These are phyloP conservation scores for Aphanomyces invadans DNA, from an alignment of 352 stramenopile genomes.

Conservation along the genomic window DNA sequence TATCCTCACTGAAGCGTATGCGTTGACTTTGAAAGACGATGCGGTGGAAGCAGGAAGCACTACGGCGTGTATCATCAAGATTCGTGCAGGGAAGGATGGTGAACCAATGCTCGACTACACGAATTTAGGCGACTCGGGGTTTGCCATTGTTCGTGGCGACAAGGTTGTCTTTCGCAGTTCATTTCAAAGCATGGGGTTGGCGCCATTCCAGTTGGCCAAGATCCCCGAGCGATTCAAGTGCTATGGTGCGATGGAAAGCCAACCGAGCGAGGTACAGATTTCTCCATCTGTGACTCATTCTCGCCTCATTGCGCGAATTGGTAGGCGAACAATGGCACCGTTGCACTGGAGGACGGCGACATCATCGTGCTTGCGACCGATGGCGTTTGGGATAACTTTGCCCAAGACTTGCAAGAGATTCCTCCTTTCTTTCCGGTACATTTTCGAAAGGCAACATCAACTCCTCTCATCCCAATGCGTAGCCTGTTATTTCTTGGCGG, in stretches of 20 bases:
- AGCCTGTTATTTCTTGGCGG: conserved; percentile 57
- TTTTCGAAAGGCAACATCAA: no score
- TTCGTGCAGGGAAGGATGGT: conserved; percentile 38
- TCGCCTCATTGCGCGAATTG: background rate
- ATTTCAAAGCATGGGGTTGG: conserved; percentile 55
- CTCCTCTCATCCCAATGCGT: conserved; percentile 5
- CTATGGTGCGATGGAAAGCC: conserved; percentile 72
- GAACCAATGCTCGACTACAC: conserved; percentile 62
- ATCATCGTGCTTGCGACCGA: conserved; percentile 73
- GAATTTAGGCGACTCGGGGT: conserved; percentile 71
- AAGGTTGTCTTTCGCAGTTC: conserved; percentile 62
- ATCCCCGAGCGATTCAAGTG: conserved; percentile 60
- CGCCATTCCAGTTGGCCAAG: conserved; percentile 71
- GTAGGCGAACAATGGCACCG: conserved; percentile 58
- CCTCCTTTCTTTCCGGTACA: conserved; percentile 51
- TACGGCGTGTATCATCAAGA: conserved; percentile 61
- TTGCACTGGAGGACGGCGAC: conserved; percentile 65
- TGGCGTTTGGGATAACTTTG: conserved; percentile 79
- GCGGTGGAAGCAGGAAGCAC: conserved; percentile 69
- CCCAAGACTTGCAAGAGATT: conserved; percentile 39
- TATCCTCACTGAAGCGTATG: conserved; percentile 49
- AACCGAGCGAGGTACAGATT: conserved; percentile 48
- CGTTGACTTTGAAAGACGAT: conserved; percentile 51
- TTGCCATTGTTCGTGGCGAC: conserved; percentile 58
- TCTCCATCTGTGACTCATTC: background rate